Evolutionary conservation across 352 stramenopile species (phyloP).

Genomic region (Globisporangium okanoganense): DNA sequence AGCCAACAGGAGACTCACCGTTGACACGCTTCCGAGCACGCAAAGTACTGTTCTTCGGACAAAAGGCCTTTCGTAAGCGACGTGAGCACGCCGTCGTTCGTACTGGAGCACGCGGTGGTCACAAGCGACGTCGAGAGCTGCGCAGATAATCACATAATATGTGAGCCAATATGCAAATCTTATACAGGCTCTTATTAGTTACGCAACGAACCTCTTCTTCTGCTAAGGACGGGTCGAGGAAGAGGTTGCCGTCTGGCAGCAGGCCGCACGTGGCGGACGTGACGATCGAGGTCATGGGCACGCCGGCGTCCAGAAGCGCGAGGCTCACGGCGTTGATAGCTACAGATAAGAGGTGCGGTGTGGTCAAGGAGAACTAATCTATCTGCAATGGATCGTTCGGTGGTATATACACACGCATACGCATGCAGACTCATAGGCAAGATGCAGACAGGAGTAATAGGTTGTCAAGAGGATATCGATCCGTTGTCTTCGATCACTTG

Average conservation of each 20-base stretch:
- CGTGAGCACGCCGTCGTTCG: slow-evolving; percentile 67
- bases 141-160: background rate
- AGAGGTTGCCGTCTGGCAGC: slow-evolving; percentile 54
- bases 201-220: slow-evolving; percentile 61
- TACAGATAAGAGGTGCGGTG: slow-evolving; percentile 58
- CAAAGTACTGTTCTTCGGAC: slow-evolving; percentile 81
- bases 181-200: background rate
- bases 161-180: background rate
- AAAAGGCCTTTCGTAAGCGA: slow-evolving; percentile 71
- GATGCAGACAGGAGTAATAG: slow-evolving; percentile 9
- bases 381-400: too few relatives aligned
- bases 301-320: slow-evolving; percentile 73
- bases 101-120: slow-evolving; percentile 58
- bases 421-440: slow-evolving; percentile 9
- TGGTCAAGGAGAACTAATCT: slow-evolving; percentile 36
- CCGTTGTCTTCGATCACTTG: slow-evolving; percentile 84
- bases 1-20: slow-evolving; percentile 25
- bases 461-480: slow-evolving; percentile 49
- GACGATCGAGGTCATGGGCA: slow-evolving; percentile 71
- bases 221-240: slow-evolving; percentile 57
- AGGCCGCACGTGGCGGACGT: slow-evolving; percentile 68
- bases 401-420: slow-evolving; percentile 12
- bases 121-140: slow-evolving; percentile 60
- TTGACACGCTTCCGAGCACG: slow-evolving; percentile 74
- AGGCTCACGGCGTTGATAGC: slow-evolving; percentile 78